Evolutionary conservation across 2,329 filamentous ascomycete species (phyloP).

Genomic region (Aspergillus pseudotamarii): DNA sequence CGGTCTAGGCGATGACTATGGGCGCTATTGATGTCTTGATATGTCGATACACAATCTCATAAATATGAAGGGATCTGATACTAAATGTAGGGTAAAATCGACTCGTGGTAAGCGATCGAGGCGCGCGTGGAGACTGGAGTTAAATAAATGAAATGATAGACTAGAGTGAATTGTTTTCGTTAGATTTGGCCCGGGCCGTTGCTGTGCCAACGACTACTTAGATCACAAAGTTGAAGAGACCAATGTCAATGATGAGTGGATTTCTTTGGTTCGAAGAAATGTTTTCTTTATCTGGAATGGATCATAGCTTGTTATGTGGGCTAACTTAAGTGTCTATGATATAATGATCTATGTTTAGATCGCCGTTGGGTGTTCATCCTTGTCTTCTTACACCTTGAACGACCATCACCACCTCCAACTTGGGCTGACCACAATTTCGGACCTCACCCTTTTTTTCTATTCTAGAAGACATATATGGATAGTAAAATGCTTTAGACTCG

Average conservation of each 20-base stretch:
- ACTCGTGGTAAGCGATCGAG: constrained; percentile 1
- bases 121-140: neutral
- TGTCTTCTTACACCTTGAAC: neutral
- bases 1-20: neutral
- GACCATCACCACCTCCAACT: neutral
- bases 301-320: neutral
- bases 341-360: neutral
- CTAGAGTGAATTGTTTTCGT: neutral
- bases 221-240: neutral
- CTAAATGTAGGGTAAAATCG: neutral
- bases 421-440: neutral
- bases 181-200: constrained; percentile 12
- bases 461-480: neutral
- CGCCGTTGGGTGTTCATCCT: neutral
- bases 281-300: neutral
- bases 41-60: neutral
- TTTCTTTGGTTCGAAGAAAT: neutral
- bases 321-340: neutral
- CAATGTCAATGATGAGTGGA: neutral
- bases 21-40: neutral
- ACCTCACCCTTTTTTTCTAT: neutral
- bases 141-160: neutral
- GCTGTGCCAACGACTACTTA: constrained; percentile 24
- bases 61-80: neutral
- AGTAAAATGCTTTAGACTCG: neutral